Evolutionary conservation across 2,329 filamentous ascomycete species (phyloP).

Genomic region (Botrytis paeoniae): DNA sequence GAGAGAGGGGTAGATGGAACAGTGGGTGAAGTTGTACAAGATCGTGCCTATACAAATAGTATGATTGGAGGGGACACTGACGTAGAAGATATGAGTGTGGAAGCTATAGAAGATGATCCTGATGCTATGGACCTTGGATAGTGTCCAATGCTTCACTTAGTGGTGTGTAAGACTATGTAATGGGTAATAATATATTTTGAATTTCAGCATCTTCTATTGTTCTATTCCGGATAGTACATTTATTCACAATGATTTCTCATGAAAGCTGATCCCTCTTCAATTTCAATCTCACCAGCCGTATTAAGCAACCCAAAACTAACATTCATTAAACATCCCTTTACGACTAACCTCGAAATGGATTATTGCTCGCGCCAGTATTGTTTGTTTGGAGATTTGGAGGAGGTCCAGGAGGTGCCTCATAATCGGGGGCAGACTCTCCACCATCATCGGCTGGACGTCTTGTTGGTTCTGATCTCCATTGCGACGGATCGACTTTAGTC

Average conservation of each 20-base stretch:
- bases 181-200: conserved; percentile 1
- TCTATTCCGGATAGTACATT: conserved; percentile 39
- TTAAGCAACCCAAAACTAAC: conserved; percentile 21
- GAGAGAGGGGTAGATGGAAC: conserved; percentile 36
- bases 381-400: conserved; percentile 42
- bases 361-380: conserved; percentile 38
- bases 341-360: conserved; percentile 36
- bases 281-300: not conserved
- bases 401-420: conserved; percentile 49
- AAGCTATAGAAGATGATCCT: conserved; percentile 44
- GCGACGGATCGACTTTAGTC: conserved; percentile 53
- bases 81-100: conserved; percentile 23
- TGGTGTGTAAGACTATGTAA: conserved; percentile 7
- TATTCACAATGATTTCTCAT: not conserved
- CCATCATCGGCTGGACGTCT: conserved; percentile 32
- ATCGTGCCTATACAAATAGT: conserved; percentile 23
- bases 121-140: conserved; percentile 66
- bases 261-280: not conserved
- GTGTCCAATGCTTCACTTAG: conserved; percentile 8
- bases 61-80: not conserved
- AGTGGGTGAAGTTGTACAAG: conserved; percentile 20
- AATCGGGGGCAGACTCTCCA: conserved; percentile 37
- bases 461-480: conserved; percentile 40
- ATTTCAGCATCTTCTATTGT: not conserved
- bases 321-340: conserved; percentile 21